These are phyloP conservation scores for Gentiana macrophylla DNA, from an alignment of 257 asterid genomes.

Conservation along the genomic window DNA sequence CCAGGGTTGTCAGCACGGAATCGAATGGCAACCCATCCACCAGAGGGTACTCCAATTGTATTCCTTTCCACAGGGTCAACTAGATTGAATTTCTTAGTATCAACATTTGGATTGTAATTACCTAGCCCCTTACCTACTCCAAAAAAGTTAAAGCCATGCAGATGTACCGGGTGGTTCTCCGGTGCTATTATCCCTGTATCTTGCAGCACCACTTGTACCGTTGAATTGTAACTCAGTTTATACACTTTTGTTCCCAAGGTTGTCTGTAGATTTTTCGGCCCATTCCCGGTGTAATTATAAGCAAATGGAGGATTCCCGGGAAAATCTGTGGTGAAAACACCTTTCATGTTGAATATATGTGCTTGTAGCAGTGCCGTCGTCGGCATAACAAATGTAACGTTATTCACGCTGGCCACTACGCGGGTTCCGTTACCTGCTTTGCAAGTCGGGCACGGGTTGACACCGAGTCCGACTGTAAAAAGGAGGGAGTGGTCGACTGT, in stretches of 20 bases:
- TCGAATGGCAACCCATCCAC: slow-evolving; percentile 93
- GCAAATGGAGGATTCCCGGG: slow-evolving; percentile 56
- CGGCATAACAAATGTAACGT: slow-evolving; percentile 85
- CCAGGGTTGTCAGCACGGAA: slow-evolving; percentile 94
- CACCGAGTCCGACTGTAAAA: slow-evolving; percentile 60
- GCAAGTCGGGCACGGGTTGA: slow-evolving; percentile 71
- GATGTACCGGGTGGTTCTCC: slow-evolving; percentile 80
- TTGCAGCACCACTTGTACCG: slow-evolving; percentile 75
- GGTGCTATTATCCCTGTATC: slow-evolving; percentile 76
- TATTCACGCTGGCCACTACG: slow-evolving; percentile 61
- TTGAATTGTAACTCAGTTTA: slow-evolving; percentile 40
- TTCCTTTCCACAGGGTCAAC: slow-evolving; percentile 91
- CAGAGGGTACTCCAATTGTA: slow-evolving; percentile 84
- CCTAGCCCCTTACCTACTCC: slow-evolving; percentile 74
- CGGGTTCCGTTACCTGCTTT: slow-evolving; percentile 60
- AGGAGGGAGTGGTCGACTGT: slow-evolving; percentile 55
- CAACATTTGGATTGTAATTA: slow-evolving; percentile 48
- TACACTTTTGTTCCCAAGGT: slow-evolving; percentile 58
- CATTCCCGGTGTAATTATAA: slow-evolving; percentile 57
- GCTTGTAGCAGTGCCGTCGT: slow-evolving; percentile 63
- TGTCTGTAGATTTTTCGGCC: slow-evolving; percentile 38
- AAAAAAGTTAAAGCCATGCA: slow-evolving; percentile 87
- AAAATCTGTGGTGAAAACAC: slow-evolving; percentile 71
- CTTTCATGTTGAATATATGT: slow-evolving; percentile 44
- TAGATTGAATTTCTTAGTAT: slow-evolving; percentile 57